These are phyloP conservation scores for Linnemannia schmuckeri DNA, from an alignment of 192 early-diverging fungal genomes.

Conservation along the genomic window DNA sequence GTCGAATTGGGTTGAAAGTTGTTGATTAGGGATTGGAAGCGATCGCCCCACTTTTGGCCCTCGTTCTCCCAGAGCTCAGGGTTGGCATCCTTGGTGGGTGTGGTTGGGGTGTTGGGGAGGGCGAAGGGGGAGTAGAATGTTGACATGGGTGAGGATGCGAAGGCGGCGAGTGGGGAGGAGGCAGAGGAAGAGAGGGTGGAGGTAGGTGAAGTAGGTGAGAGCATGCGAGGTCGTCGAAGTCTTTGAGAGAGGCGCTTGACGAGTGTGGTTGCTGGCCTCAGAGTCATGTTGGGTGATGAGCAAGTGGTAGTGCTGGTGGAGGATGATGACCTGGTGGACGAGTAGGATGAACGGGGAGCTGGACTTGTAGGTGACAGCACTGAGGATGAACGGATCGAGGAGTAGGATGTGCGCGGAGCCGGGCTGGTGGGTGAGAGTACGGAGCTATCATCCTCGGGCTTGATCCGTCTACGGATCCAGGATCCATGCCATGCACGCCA, in stretches of 20 bases:
- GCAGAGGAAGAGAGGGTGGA: background rate
- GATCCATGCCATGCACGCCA: slow-evolving; percentile 38
- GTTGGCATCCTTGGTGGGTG: slow-evolving; percentile 22
- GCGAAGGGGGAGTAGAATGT: background rate
- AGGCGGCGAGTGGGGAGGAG: background rate
- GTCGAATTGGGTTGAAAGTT: slow-evolving; percentile 22
- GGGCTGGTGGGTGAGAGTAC: slow-evolving; percentile 3
- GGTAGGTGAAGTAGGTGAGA: background rate
- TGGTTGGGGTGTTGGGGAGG: background rate
- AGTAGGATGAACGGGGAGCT: background rate
- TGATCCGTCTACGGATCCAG: slow-evolving; percentile 12
- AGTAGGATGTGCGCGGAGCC: background rate
- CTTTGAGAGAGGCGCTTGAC: background rate
- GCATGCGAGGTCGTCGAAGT: background rate
- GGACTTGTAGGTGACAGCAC: slow-evolving; percentile 7
- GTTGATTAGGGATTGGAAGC: slow-evolving; percentile 36
- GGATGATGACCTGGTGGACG: background rate
- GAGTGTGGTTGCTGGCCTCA: background rate
- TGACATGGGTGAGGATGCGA: background rate
- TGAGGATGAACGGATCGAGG: background rate
- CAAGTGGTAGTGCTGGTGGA: background rate
- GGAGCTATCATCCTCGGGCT: background rate
- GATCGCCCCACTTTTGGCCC: slow-evolving; percentile 50
- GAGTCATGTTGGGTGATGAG: background rate
- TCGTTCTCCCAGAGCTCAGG: slow-evolving; percentile 35